Evolutionary conservation across 2,329 filamentous ascomycete species (phyloP), one percentile per base, ranked within the genome.

Genomic region (Aspergillus quadricinctus): DNA sequence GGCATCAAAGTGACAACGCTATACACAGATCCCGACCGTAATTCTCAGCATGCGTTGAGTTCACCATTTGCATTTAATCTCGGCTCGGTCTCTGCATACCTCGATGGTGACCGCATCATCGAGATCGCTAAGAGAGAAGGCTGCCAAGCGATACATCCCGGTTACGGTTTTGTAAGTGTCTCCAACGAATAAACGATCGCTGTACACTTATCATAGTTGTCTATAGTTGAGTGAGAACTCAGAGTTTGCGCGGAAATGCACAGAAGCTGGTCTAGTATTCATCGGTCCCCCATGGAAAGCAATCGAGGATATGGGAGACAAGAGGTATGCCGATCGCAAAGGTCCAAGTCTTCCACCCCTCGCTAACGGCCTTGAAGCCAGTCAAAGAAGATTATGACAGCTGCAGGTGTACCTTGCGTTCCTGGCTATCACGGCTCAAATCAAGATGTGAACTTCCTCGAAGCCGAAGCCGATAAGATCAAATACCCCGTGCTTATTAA

Each of bases 311-410:
- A 96, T 97, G 92, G 92, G 92, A 50, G 90, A 96, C 77, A 96
- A 97, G 78, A 92, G 88, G 80, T 80, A 69, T n/a, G 67, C 50
- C 2, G 8, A n/a, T 29, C 25, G 21, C 6, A 4, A 8, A 19
- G 6, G 19, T 45, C 11, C 8, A 8, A n/a, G n/a, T 9, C 21
- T 48, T 28, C 7, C 23, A 9, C 0, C 41, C 2, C 27, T 41
- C 49, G 31, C 57, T 69, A 41, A 65, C 56, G 25, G 3, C 3
- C 41, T 6, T 46, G 7, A 50, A 83, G 82, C 54, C 82, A 89
- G 57, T 94, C 90, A 52, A 99, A 99, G 75, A 89, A 96, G 71
- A 97, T 99, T 69, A 97, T 99, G 94, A 91, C 85, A 35, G 85
- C 86, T 4, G 93, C 94, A n/a, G 91, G 92, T 8, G 94, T 99